phyloP scores from a whole-genome alignment of 1,139 yeast species.

The Yamadazyma jaroonii region DNA sequence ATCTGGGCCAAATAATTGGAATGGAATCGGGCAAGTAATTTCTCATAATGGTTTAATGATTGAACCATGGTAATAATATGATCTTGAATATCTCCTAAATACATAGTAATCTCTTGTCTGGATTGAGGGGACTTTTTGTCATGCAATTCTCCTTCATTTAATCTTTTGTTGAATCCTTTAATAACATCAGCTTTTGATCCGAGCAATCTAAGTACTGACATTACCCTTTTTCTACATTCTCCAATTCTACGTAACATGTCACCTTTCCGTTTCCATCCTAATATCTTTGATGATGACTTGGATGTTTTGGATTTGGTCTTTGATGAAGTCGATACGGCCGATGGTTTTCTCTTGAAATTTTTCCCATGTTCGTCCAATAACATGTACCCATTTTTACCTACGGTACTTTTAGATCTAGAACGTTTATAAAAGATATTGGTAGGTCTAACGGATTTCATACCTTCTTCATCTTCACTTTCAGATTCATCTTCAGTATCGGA shows the following conservation, averaged over 20 bases:
- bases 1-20: constrained; percentile 95
- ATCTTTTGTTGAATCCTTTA: constrained; percentile 88
- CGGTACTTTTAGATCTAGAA: constrained; percentile 39
- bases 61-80: constrained; percentile 95
- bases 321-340: constrained; percentile 24
- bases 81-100: constrained; percentile 90
- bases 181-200: constrained; percentile 96
- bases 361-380: constrained; percentile 8
- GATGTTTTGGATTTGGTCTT: constrained; percentile 17
- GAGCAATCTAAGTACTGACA: constrained; percentile 79
- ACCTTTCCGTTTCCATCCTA: constrained; percentile 87
- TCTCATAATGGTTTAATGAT: constrained; percentile 89
- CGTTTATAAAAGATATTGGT: constrained; percentile 33
- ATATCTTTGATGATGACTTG: constrained; percentile 50
- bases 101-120: constrained; percentile 64
- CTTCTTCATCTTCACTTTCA: constrained; percentile 16
- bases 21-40: constrained; percentile 87
- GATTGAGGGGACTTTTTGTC: constrained; percentile 33
- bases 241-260: constrained; percentile 95
- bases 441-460: background rate
- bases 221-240: constrained; percentile 89
- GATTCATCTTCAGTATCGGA: constrained; percentile 36
- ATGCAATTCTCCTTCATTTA: constrained; percentile 71
- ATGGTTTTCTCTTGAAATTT: constrained; percentile 6
- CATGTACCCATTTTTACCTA: constrained; percentile 24